Base-by-base conservation (phyloP, 2,329 filamentous ascomycete genomes). In the Colletotrichum caudatum region DNA sequence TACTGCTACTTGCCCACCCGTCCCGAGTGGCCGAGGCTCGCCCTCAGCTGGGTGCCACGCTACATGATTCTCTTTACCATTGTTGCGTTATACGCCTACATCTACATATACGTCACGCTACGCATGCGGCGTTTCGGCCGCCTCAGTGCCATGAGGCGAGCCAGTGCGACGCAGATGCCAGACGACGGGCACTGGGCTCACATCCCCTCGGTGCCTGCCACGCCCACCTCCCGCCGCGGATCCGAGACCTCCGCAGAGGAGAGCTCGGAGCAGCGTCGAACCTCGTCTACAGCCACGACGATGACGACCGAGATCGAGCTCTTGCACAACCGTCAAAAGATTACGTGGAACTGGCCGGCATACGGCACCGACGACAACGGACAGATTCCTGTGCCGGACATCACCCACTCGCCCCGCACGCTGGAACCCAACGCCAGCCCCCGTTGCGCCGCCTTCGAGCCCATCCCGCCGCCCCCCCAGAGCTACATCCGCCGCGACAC, bases 1-100 rank as follows among this genome's bases (percentile, higher is more conserved):
- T 92, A 90, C 75, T 95, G 93, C 79, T 91, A 91, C 73, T 83
- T 95, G 3, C 91, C 92, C 0, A 82, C 88, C 20, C 84, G 87
- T 4, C 90, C 91, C 0, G 85, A 86, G 72, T 95, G 93, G 93
- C 91, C 91, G 73, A 86, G 90, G 54, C 82, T 91, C 20, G 89
- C 87, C 0, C 82, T 95, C 2, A 88, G 88, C 69, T 95, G 93
- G 93, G 85, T 93, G 9, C 93, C 93, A 46, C 87, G 93, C 61
- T 94, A 94, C 74, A 74, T 93, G 46, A 90, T 94, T 63, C 89
- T 92, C 74, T 77, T 86, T 11, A 82, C 87, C 35, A 92, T 95
- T 73, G 81, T 93, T 44, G 79, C 84, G 37, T 87, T 93, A 2
- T 93, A 94, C 60, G 82, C 88, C 33, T 88, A 87, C 8, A 90